phyloP scores from a whole-genome alignment of 139 green algal species.

The Zygnema cylindricum region DNA sequence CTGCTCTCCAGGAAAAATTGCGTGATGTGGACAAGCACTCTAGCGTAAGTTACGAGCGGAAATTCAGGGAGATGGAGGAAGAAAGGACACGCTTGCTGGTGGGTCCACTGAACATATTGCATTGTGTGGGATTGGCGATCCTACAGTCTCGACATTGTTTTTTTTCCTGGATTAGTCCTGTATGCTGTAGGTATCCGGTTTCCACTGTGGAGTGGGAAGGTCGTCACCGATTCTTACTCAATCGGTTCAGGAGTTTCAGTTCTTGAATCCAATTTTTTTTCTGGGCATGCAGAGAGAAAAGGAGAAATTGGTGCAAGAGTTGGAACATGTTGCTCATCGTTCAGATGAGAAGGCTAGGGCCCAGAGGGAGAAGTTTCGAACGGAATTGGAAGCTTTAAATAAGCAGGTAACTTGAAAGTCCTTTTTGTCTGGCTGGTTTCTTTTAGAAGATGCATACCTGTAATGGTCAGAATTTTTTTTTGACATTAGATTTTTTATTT shows the following conservation, averaged over 20 bases:
- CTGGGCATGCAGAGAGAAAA: constrained; percentile 5
- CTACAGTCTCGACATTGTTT: too few species aligned
- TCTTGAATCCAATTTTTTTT: not conserved
- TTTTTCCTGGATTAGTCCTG: too few species aligned
- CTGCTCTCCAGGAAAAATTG: not conserved
- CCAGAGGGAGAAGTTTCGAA: not conserved
- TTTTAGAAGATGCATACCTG: too few species aligned
- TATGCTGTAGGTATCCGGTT: too few species aligned
- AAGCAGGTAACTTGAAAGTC: constrained; percentile 3
- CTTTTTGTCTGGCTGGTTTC: too few species aligned
- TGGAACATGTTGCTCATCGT: not conserved
- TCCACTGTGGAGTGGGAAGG: not conserved
- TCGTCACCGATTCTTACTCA: not conserved
- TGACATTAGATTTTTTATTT: too few species aligned
- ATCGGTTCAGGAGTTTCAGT: not conserved
- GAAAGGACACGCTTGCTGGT: not conserved
- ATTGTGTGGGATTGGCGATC: too few species aligned
- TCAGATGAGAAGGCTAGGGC: not conserved
- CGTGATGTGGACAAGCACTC: not conserved
- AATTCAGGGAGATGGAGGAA: not conserved
- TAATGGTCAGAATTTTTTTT: too few species aligned
- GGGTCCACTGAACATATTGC: not conserved
- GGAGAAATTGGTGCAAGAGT: not conserved
- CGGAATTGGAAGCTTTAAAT: not conserved
- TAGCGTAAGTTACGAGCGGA: not conserved